Percentiles rank a stretch among this genome's conserved stretches.
These are phyloP conservation scores for Malassezia equina DNA, from an alignment of 1,284 basidiomycete genomes.

Conservation along the genomic window DNA sequence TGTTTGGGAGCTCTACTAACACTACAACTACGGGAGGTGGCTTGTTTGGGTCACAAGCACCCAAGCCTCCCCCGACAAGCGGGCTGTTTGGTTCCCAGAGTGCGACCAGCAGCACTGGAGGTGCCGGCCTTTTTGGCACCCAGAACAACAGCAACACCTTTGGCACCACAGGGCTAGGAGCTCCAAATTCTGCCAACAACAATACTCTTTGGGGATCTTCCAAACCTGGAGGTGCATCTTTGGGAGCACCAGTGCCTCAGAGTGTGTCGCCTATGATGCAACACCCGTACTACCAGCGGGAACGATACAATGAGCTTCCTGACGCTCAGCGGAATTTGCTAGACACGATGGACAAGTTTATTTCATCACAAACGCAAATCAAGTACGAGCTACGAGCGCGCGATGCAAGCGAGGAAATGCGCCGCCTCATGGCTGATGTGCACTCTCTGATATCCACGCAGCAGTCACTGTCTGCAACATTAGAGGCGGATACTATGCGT, in stretches of 20 bases:
- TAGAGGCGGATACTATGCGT: constrained; percentile 28
- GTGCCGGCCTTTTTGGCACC: neutral
- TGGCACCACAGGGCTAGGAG: constrained; percentile 9
- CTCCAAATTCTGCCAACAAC: neutral
- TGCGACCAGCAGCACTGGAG: neutral
- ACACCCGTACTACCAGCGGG: constrained; percentile 36
- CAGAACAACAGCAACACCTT: neutral
- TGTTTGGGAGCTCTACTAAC: constrained; percentile 1
- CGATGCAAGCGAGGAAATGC: constrained; percentile 27
- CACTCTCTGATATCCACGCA: constrained; percentile 30
- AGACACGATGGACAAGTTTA: constrained; percentile 38
- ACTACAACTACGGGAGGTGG: constrained; percentile 11
- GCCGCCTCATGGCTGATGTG: constrained; percentile 28
- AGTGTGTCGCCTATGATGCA: constrained; percentile 26
- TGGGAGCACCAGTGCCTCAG: constrained; percentile 10
- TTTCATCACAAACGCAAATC: constrained; percentile 25
- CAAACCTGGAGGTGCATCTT: neutral
- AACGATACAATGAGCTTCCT: constrained; percentile 44
- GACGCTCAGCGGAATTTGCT: constrained; percentile 34
- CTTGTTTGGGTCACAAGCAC: constrained; percentile 20
- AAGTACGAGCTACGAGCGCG: constrained; percentile 30
- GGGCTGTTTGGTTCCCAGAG: constrained; percentile 24
- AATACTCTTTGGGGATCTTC: neutral
- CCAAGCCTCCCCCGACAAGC: constrained; percentile 13
- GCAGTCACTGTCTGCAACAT: constrained; percentile 26